Evolutionary conservation across 108 stramenopile species (phyloP), one percentile per base, ranked within the genome.

Genomic region (Cyclotella sp.): DNA sequence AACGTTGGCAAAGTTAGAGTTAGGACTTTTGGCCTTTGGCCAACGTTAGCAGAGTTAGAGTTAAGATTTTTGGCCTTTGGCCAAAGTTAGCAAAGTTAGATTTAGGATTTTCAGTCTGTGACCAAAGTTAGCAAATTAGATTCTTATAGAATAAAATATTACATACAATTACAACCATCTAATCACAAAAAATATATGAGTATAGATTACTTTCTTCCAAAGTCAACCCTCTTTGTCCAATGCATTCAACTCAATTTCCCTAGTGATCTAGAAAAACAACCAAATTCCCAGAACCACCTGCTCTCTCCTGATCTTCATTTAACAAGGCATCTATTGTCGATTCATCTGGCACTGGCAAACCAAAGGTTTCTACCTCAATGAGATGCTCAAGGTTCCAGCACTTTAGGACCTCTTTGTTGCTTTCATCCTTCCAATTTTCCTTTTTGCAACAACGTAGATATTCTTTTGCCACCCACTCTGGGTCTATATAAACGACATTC

Each of bases 361-460:
- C 49, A 16, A 19, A n/a, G 24, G 29, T 49, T 26, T 69, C 68
- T 30, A 30, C 51, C 26, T 69, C 68, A 26, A 69, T 52, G n/a
- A 69, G 51, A 28, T 30, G 18, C 68, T 54, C 52, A 11, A 69
- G 21, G 39, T 69, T 69, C 51, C 51, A 69, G 39, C 68, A 69
- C 68, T 69, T 69, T 19, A 69, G 53, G 4, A 51, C 51, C 39
- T 69, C 68, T 13, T 69, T 54, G 34, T 69, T 54, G 34, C 34
- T 54, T 49, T 26, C 67, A 22, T 51, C 51, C 67, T 68, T 51
- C 67, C 67, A 52, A 44, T 18, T 28, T 27, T 26, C 47, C 9
- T 14, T 53, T 27, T 53, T 68, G 28, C 28, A 2, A 12, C 49
- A 0, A n/a, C 27, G 22, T 8, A 68, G n/a, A 34, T 68, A 68